Evolutionary conservation across 2,329 filamentous ascomycete species (phyloP).

Genomic region (Colletotrichum sp.): DNA sequence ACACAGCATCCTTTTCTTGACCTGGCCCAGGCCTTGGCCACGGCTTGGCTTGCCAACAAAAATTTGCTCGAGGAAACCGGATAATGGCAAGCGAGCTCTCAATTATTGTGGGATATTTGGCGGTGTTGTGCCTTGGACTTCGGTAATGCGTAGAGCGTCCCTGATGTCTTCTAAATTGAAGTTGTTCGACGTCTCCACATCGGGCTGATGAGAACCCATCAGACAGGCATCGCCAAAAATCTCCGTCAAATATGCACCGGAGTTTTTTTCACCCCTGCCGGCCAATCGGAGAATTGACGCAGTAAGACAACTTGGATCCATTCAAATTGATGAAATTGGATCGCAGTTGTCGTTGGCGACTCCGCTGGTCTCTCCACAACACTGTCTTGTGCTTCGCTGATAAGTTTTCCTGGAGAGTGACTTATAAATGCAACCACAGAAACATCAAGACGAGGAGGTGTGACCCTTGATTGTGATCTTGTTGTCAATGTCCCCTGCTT

Average conservation of each 20-base stretch:
- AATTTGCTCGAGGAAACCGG: background rate
- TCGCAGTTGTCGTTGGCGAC: background rate
- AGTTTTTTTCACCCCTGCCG: constrained; percentile 2
- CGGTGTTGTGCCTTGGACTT: background rate
- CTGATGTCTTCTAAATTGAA: background rate
- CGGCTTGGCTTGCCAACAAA: background rate
- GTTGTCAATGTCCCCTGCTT: background rate
- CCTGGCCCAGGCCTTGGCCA: background rate
- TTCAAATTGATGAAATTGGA: constrained; percentile 2
- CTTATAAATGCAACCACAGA: background rate
- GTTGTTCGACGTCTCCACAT: constrained; percentile 8
- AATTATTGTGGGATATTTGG: background rate
- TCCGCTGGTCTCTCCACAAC: constrained; percentile 15
- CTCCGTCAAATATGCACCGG: constrained; percentile 20
- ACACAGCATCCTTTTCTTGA: background rate
- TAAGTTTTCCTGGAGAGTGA: background rate
- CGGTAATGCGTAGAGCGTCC: background rate
- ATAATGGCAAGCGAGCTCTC: background rate
- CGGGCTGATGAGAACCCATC: background rate
- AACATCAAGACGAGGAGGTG: background rate
- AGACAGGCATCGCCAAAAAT: constrained; percentile 15
- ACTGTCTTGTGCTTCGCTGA: background rate
- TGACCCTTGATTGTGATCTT: background rate
- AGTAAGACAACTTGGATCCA: constrained; percentile 7
- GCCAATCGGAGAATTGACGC: constrained; percentile 20